Evolutionary conservation across 768 basidiomycete species (phyloP).

Genomic region (Lepiota brunneoincarnata): DNA sequence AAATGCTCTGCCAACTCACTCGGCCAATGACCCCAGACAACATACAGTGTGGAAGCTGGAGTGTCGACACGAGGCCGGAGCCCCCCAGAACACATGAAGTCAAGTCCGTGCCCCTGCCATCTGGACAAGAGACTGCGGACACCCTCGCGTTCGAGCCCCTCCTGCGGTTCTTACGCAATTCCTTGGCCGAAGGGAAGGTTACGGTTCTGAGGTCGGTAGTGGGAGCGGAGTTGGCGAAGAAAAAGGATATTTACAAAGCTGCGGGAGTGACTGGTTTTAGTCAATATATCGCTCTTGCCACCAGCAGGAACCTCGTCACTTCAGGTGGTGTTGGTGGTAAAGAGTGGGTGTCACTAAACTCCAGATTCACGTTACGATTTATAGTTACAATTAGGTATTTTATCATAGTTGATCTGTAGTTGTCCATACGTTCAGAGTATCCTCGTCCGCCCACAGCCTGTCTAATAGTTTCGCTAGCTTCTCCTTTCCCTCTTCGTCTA

Average conservation of each 20-base stretch:
- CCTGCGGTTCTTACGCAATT: neutral
- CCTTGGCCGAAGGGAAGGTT: neutral
- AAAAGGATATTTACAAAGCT: conserved; percentile 1
- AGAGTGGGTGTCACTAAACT: conserved; percentile 6
- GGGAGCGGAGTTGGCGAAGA: conserved; percentile 1
- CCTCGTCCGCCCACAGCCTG: conserved; percentile 54
- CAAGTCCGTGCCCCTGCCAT: too few species aligned
- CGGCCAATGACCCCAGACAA: too few species aligned
- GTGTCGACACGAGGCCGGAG: too few species aligned
- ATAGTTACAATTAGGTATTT: neutral
- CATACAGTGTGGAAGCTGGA: too few species aligned
- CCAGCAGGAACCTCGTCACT: conserved; percentile 14
- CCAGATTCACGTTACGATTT: neutral
- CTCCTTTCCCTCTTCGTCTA: conserved; percentile 34
- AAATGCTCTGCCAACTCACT: too few species aligned
- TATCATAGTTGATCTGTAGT: conserved; percentile 31
- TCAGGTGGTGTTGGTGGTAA: conserved; percentile 11
- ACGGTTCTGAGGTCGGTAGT: conserved; percentile 3
- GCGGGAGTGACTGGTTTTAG: conserved; percentile 9
- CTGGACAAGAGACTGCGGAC: too few species aligned
- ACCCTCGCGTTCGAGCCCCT: neutral
- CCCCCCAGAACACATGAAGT: too few species aligned
- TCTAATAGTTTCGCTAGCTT: conserved; percentile 45
- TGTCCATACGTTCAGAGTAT: conserved; percentile 59
- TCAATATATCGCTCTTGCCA: conserved; percentile 12